Evolutionary conservation across 2,329 filamentous ascomycete species (phyloP).

Genomic region (Penicillium sp.): DNA sequence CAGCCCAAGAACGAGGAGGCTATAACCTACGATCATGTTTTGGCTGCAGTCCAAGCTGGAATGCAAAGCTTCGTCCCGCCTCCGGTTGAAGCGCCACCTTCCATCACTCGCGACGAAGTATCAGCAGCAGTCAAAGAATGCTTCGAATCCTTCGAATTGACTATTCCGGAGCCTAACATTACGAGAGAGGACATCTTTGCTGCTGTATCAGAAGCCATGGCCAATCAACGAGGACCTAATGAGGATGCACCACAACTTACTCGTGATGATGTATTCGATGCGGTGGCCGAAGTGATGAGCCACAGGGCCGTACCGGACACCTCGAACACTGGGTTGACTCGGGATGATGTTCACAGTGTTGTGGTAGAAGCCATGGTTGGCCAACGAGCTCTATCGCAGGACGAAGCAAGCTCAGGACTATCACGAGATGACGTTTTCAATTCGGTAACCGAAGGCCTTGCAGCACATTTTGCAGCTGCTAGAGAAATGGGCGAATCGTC

Average conservation of each 20-base stretch:
- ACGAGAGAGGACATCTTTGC: slow-evolving; percentile 17
- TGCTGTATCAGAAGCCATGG: slow-evolving; percentile 15
- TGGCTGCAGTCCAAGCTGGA: slow-evolving; percentile 79
- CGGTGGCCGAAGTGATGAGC: slow-evolving; percentile 21
- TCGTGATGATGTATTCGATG: slow-evolving; percentile 57
- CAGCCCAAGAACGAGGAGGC: slow-evolving; percentile 50
- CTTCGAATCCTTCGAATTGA: slow-evolving; percentile 71
- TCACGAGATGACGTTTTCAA: slow-evolving; percentile 57
- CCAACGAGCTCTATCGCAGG: slow-evolving; percentile 36
- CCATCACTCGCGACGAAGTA: slow-evolving; percentile 14
- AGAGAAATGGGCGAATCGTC: slow-evolving; percentile 54
- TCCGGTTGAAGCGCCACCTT: slow-evolving; percentile 60
- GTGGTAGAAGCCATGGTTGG: slow-evolving; percentile 55
- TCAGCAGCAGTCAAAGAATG: slow-evolving; percentile 65
- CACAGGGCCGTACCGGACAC: slow-evolving; percentile 14
- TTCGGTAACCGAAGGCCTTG: slow-evolving; percentile 56
- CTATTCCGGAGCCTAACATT: slow-evolving; percentile 24
- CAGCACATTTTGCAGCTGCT: slow-evolving; percentile 40
- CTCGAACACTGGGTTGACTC: slow-evolving; percentile 41
- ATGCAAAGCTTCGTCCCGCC: slow-evolving; percentile 77
- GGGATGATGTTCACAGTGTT: slow-evolving; percentile 55
- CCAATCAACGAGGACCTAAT: slow-evolving; percentile 7
- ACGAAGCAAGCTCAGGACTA: slow-evolving; percentile 34
- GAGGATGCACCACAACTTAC: slow-evolving; percentile 3
- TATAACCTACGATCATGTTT: slow-evolving; percentile 78